Evolutionary conservation across 1,284 basidiomycete species (phyloP), one percentile per base, ranked within the genome.

Genomic region (Sutorius eximius): DNA sequence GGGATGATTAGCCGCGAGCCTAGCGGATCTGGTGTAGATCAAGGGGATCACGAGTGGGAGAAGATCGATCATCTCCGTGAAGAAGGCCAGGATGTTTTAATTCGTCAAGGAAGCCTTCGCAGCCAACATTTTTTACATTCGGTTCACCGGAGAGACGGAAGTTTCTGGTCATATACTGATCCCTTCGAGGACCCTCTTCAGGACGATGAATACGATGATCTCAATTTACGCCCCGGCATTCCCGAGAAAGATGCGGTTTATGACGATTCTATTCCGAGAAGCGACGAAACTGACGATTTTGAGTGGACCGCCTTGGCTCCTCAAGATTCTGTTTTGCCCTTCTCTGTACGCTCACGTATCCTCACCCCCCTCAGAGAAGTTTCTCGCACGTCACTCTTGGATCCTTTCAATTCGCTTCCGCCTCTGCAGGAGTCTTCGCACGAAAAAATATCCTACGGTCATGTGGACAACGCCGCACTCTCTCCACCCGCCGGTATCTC

Each of bases 181-280:
- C 61, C 69, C 0, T 72, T 69, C 47, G 63, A 68, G 34, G 64
- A 71, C 45, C 57, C 58, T 33, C 33, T 49, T 22, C 53, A 32
- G 13, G 59, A 70, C 40, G 58, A 66, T 15, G 59, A 59, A 32
- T 68, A 65, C 52, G 55, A 54, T 45, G 42, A 44, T 22, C 56
- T 55, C 59, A 45, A 58, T 38, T 49, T 63, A 42, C 52, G 44
- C 49, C 57, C 45, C 32, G 51, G 36, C 2, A 48, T 45, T 22
- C 45, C 59, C 52, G 65, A 63, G 56, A 60, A 63, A 47, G 59
- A 62, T 53, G 54, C 55, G 20, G 57, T 61, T 55, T 59, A 63
- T 51, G 62, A 58, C 5, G 50, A 30, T 24, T 64, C 77, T 77
- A 24, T 83, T 82, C 66, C 70, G 73, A 30, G 78, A 46, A 58